Percentiles rank a stretch among this genome's conserved stretches.
These are phyloP conservation scores for Phoenix roebelenii DNA, from an alignment of 176 grass and related monocot genomes.

Conservation along the genomic window DNA sequence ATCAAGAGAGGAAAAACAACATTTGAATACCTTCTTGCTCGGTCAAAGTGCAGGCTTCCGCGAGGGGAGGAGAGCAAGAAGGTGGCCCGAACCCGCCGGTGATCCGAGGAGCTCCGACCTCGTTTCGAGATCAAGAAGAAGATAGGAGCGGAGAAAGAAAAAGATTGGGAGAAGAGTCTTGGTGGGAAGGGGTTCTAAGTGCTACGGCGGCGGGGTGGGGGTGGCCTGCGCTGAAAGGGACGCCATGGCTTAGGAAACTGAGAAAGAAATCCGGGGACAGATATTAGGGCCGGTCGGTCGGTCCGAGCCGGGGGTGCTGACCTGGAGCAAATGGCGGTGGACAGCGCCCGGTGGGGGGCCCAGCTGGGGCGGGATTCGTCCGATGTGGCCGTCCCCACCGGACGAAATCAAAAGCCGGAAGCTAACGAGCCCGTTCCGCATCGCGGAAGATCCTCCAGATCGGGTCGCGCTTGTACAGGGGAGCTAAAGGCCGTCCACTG, in stretches of 20 bases:
- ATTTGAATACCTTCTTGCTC: no score
- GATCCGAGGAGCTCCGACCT: neutral
- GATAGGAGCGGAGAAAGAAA: neutral
- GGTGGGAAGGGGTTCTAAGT: no score
- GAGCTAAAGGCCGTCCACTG: no score
- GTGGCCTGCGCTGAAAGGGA: neutral
- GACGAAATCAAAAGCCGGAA: slow-evolving; percentile 72
- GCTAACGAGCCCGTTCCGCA: slow-evolving; percentile 27
- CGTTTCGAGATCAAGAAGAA: neutral
- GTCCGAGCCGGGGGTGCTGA: slow-evolving; percentile 10
- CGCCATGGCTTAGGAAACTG: neutral
- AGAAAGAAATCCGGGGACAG: neutral
- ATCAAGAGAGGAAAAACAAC: neutral
- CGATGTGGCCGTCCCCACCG: slow-evolving; percentile 5
- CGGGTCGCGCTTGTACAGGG: neutral
- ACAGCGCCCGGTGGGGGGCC: slow-evolving; percentile 4
- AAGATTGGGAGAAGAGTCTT: no score
- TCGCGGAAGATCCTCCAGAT: slow-evolving; percentile 18
- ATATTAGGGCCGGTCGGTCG: slow-evolving; percentile 1
- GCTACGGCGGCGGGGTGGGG: neutral
- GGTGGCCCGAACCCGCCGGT: neutral
- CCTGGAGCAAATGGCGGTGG: slow-evolving; percentile 69
- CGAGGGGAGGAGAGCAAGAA: neutral
- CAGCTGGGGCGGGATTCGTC: slow-evolving; percentile 1
- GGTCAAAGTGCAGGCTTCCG: neutral